A percentile compares a stretch with the other conserved stretches of the same genome.
Evolutionary conservation across 192 early-diverging fungal species (phyloP).

Genomic region (Linderina pennispora): DNA sequence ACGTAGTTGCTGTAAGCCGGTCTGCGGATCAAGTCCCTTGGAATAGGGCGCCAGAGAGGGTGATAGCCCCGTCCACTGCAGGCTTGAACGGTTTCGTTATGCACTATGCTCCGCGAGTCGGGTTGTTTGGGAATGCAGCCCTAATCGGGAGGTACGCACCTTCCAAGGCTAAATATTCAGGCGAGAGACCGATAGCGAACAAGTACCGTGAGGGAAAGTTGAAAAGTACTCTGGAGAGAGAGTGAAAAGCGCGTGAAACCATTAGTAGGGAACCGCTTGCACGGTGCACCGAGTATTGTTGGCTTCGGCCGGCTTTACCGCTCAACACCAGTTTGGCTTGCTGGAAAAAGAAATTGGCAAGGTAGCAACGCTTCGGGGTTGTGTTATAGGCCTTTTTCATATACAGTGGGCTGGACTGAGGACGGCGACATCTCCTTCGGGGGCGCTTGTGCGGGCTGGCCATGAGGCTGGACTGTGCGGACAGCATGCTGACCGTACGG

Average conservation of each 20-base stretch:
- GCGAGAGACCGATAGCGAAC: slow-evolving; percentile 82
- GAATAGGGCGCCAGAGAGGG: slow-evolving; percentile 67
- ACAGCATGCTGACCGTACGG: slow-evolving; percentile 24
- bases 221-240: slow-evolving; percentile 81
- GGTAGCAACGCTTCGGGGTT: slow-evolving; percentile 44
- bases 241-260: slow-evolving; percentile 82
- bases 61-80: slow-evolving; percentile 62
- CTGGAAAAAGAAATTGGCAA: slow-evolving; percentile 42
- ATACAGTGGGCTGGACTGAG: slow-evolving; percentile 55
- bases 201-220: slow-evolving; percentile 86
- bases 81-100: slow-evolving; percentile 3
- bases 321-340: slow-evolving; percentile 45
- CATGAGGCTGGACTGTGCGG: too few species aligned
- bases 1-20: too few species aligned
- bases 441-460: neutral
- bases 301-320: neutral
- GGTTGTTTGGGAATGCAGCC: slow-evolving; percentile 71
- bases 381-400: slow-evolving; percentile 52
- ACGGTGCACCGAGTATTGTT: slow-evolving; percentile 5
- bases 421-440: slow-evolving; percentile 28
- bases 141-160: slow-evolving; percentile 74
- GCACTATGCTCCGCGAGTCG: slow-evolving; percentile 50
- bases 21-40: slow-evolving; percentile 60
- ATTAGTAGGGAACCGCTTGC: slow-evolving; percentile 66
- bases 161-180: slow-evolving; percentile 76